Evolutionary conservation across 441 rosid species (phyloP), one percentile per base, ranked within the genome.

Genomic region (Euphorbia corollata): DNA sequence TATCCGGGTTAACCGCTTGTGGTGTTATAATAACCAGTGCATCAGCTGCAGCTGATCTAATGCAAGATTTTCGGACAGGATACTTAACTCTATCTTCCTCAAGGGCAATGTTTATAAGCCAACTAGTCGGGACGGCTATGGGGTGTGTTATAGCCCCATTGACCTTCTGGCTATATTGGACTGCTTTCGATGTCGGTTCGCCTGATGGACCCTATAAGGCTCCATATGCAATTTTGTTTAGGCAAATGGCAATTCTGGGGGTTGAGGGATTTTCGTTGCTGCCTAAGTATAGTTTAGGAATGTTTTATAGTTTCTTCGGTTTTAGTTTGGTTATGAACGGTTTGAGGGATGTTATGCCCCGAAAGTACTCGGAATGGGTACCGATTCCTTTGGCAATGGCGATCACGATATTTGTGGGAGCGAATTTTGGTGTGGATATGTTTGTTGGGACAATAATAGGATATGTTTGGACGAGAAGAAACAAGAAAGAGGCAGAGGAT

Each of bases 341-440:
- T 70, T 68, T 83, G 68, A 84, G 89, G 70, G 98, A 87, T 65
- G 78, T 72, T 45, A 78, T 84, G 56, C 91, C 94, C 0, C 68
- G 59, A 51, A 84, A 79, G 73, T 60, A 84, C 65, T 86, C 94
- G 1, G 85, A 77, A 77, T 91, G 76, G 53, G 85, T 91, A 59
- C 96, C 98, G 6, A 82, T 89, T 62, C 94, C 98, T 19, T 86
- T 88, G 96, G 96, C 94, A 2, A 87, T 91, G 96, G 91, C 96
- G 41, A 85, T 86, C 67, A 89, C 90, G 5, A 80, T 91, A 77
- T 89, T 89, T 73, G 85, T 91, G 18, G 98, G 98, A 63, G 98
- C 91, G 45, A 89, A 89, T 83, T 87, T 91, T 19, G 94, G 90
- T 0, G 74, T 91, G 15, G 98, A 91, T 81, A 87, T 70, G 68